Evolutionary conservation across 768 basidiomycete species (phyloP).

Genomic region (Russula earlei): DNA sequence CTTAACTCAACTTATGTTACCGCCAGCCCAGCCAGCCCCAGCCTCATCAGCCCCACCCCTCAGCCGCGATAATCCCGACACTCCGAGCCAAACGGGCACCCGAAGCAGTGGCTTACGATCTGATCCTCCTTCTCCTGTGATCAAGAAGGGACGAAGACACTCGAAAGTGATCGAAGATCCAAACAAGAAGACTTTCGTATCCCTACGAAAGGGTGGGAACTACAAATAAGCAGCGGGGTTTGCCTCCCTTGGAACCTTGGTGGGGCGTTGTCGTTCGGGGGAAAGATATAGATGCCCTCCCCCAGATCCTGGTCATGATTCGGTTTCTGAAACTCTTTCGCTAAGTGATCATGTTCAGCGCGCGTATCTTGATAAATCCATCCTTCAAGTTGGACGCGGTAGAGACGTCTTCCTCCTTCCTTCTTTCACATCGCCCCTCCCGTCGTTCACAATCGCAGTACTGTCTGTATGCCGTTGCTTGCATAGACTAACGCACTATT

Average conservation of each 20-base stretch:
- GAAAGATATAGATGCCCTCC: not conserved
- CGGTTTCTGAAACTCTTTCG: not conserved
- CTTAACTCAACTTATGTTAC: not conserved
- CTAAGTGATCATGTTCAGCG: not conserved
- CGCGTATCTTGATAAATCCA: too few relatives aligned
- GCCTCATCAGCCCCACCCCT: not conserved
- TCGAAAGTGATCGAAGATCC: not conserved
- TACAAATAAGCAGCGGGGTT: not conserved
- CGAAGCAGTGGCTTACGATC: not conserved
- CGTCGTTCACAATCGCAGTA: too few relatives aligned
- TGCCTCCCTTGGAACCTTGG: not conserved
- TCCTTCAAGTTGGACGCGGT: too few relatives aligned
- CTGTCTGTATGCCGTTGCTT: too few relatives aligned
- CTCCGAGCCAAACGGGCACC: not conserved
- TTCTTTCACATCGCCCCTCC: too few relatives aligned
- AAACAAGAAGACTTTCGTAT: not conserved
- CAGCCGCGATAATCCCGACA: not conserved
- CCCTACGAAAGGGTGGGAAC: slow-evolving; percentile 2
- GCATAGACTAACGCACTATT: not conserved
- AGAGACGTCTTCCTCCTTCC: too few relatives aligned
- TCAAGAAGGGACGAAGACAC: too few relatives aligned
- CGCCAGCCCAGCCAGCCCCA: too few relatives aligned
- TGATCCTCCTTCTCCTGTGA: not conserved
- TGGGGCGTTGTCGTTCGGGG: not conserved
- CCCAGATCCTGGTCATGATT: not conserved